phyloP scores from a whole-genome alignment of 352 stramenopile genomes.

The Phytophthora pinifolia region DNA sequence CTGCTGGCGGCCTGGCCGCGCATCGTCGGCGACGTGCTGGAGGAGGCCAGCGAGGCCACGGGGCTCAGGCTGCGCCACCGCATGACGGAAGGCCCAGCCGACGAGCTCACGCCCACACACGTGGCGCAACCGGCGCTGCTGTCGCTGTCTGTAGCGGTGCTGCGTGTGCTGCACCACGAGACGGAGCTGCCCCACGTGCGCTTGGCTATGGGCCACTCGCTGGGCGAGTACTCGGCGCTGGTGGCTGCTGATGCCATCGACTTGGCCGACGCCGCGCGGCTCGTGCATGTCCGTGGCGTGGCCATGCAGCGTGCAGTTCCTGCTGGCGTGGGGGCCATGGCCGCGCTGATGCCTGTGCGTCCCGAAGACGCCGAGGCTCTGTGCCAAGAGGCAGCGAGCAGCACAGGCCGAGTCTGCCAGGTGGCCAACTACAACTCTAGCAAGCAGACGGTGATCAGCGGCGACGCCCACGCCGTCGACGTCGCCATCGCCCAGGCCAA shows the following conservation, averaged over 20 bases:
- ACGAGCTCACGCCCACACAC: constrained; percentile 69
- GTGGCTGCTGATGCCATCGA: constrained; percentile 63
- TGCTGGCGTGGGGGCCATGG: constrained; percentile 63
- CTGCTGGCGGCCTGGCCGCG: constrained; percentile 72
- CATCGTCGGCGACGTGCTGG: constrained; percentile 52
- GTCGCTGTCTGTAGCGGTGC: constrained; percentile 70
- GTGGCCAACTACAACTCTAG: constrained; percentile 90
- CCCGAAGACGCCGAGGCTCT: constrained; percentile 52
- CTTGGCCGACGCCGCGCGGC: constrained; percentile 64
- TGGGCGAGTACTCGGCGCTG: constrained; percentile 87
- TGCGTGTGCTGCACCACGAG: constrained; percentile 75
- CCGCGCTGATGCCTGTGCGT: constrained; percentile 70
- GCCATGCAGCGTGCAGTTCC: constrained; percentile 72
- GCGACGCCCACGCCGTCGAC: constrained; percentile 48
- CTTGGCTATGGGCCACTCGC: constrained; percentile 76
- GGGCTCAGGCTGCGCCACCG: constrained; percentile 51
- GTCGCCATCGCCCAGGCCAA: constrained; percentile 60
- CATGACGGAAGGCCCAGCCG: constrained; percentile 60
- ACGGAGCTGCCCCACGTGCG: constrained; percentile 37
- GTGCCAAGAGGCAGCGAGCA: constrained; percentile 40
- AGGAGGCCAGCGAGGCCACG: constrained; percentile 79
- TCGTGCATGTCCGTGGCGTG: constrained; percentile 70
- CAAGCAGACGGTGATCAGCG: constrained; percentile 88
- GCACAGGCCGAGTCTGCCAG: constrained; percentile 53
- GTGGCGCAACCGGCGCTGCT: constrained; percentile 83